phyloP scores from a whole-genome alignment of 1,284 basidiomycete species.

The Phenoliferia sp. region DNA sequence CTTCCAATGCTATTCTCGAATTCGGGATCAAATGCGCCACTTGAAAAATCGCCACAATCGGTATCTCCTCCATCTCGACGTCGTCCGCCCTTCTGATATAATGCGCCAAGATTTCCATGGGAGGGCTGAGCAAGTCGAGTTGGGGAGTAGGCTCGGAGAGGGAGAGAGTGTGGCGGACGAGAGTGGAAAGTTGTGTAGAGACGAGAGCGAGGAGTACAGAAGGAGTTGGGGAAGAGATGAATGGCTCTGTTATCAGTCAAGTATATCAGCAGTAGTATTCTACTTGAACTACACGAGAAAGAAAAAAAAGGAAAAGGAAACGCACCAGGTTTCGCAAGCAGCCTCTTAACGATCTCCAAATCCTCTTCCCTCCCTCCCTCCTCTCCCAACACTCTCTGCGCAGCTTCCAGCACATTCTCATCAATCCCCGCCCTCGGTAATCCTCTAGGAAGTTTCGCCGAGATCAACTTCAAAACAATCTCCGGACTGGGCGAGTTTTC shows the following conservation, averaged over 20 bases:
- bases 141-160: neutral
- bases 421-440: slow-evolving; percentile 21
- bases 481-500: slow-evolving; percentile 2
- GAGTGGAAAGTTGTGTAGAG: neutral
- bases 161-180: neutral
- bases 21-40: slow-evolving; percentile 13
- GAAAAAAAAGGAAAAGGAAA: neutral
- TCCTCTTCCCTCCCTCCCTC: neutral
- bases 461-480: slow-evolving; percentile 12
- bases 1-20: neutral
- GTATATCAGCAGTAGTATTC: neutral
- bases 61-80: neutral
- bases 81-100: neutral
- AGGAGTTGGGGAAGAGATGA: neutral
- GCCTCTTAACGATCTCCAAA: slow-evolving; percentile 13
- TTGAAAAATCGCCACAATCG: slow-evolving; percentile 4
- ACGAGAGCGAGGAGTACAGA: slow-evolving; percentile 5
- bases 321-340: slow-evolving; percentile 15
- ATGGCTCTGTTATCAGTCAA: neutral
- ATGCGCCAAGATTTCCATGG: slow-evolving; percentile 9
- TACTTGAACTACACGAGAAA: neutral
- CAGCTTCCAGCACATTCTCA: slow-evolving; percentile 13
- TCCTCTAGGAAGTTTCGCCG: slow-evolving; percentile 10
- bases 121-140: slow-evolving; percentile 4
- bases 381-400: slow-evolving; percentile 2